These are phyloP conservation scores for Auriculariales sp. DNA, from an alignment of 768 basidiomycete species.

Conservation along the genomic window DNA sequence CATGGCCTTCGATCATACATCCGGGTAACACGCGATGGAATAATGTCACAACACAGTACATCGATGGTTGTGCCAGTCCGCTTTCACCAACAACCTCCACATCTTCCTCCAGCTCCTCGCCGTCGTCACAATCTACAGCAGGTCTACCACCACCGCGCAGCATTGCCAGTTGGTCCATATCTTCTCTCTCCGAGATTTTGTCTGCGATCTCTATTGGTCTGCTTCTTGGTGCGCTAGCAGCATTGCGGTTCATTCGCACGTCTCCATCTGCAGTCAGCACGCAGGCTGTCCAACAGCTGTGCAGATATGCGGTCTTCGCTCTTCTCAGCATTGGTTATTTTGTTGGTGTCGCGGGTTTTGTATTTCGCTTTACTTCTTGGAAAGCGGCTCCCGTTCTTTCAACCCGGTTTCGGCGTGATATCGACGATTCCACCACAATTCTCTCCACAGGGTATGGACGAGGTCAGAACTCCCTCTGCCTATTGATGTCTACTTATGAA, in stretches of 20 bases:
- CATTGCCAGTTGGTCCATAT: slow-evolving; percentile 6
- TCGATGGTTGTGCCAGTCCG: slow-evolving; percentile 42
- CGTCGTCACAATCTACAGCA: neutral
- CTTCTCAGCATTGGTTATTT: slow-evolving; percentile 35
- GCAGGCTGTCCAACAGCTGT: too few relatives aligned
- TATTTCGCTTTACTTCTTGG: slow-evolving; percentile 29
- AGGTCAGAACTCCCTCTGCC: neutral
- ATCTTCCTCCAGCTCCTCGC: slow-evolving; percentile 12
- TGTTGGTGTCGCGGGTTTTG: slow-evolving; percentile 48
- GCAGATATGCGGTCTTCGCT: too few relatives aligned
- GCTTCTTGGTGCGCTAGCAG: slow-evolving; percentile 26
- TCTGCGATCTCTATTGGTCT: slow-evolving; percentile 35
- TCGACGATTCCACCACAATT: neutral
- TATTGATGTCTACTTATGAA: neutral
- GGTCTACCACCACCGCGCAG: neutral
- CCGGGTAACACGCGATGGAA: slow-evolving; percentile 20
- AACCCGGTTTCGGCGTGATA: neutral
- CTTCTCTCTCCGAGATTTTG: slow-evolving; percentile 30
- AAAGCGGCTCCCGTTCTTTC: neutral
- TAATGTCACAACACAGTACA: slow-evolving; percentile 42
- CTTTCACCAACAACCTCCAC: slow-evolving; percentile 14
- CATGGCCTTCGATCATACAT: slow-evolving; percentile 50
- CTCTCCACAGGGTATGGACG: neutral
- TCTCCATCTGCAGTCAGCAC: too few relatives aligned
- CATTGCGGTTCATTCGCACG: slow-evolving; percentile 27